A percentile compares a stretch with the other conserved stretches of the same genome.
Evolutionary conservation across 2,329 filamentous ascomycete genomes (phyloP).

Genomic region (Trichophyton equinum): DNA sequence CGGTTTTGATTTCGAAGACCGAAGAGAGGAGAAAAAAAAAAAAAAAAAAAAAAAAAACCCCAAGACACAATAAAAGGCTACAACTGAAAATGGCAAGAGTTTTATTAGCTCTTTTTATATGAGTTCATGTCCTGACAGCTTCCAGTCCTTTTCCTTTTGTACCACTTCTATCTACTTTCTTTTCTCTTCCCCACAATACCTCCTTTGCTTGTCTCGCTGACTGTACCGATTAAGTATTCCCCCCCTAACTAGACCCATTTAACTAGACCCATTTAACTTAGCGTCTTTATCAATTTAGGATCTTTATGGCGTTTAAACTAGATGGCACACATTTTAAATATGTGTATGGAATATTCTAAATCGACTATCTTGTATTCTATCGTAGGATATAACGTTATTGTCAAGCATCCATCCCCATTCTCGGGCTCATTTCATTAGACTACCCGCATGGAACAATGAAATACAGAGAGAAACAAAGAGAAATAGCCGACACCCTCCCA

Average conservation of each 20-base stretch:
- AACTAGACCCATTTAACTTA: conserved; percentile 1
- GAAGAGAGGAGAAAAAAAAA: background rate
- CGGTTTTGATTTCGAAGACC: background rate
- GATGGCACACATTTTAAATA: background rate
- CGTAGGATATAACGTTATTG: background rate
- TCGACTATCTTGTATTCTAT: background rate
- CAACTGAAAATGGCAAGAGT: background rate
- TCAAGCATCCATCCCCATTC: background rate
- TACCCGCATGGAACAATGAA: background rate
- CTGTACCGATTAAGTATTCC: background rate
- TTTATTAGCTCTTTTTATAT: background rate
- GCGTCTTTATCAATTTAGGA: background rate
- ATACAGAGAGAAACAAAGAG: background rate
- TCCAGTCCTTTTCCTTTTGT: background rate
- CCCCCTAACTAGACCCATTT: background rate
- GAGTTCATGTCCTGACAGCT: background rate
- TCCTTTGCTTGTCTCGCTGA: background rate
- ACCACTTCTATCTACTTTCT: conserved; percentile 1
- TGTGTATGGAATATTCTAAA: background rate
- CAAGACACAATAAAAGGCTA: background rate
- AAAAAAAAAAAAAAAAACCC: background rate
- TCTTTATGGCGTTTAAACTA: background rate
- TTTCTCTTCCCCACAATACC: background rate
- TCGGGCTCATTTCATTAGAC: background rate
- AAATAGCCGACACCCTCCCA: background rate